These are phyloP conservation scores for Fusarium sp. DNA, from an alignment of 2,329 filamentous ascomycete species.

Conservation along the genomic window DNA sequence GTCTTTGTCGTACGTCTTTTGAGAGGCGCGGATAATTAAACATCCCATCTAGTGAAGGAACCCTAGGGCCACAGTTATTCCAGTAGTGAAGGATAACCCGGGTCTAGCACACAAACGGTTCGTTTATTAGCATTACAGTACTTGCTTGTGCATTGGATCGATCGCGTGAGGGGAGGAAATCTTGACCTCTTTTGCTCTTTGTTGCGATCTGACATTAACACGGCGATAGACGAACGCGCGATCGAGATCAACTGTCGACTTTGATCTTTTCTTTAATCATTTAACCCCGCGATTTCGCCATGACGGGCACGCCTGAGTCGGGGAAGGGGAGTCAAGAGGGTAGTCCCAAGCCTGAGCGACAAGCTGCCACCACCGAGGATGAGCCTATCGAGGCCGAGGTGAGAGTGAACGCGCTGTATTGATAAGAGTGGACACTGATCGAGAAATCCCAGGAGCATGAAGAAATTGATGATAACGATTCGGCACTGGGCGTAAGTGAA, in stretches of 20 bases:
- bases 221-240: neutral
- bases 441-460: neutral
- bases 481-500: slow-evolving; percentile 36
- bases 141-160: neutral
- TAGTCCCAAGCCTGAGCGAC: neutral
- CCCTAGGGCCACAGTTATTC: slow-evolving; percentile 21
- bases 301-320: slow-evolving; percentile 3
- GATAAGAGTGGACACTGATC: neutral
- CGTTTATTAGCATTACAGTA: neutral
- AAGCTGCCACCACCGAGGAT: slow-evolving; percentile 7
- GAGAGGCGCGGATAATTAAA: neutral
- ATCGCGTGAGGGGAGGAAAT: slow-evolving; percentile 7
- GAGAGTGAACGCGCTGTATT: neutral
- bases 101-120: slow-evolving; percentile 3
- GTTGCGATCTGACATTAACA: neutral
- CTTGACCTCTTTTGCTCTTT: neutral
- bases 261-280: neutral
- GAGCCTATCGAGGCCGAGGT: slow-evolving; percentile 34
- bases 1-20: neutral
- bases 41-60: neutral
- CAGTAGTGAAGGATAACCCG: slow-evolving; percentile 12
- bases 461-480: slow-evolving; percentile 37
- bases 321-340: neutral
- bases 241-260: too few species aligned
- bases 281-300: neutral